Evolutionary conservation across 2,329 filamentous ascomycete species (phyloP), one percentile per base, ranked within the genome.

Genomic region (Pseudogymnoascus sp.): DNA sequence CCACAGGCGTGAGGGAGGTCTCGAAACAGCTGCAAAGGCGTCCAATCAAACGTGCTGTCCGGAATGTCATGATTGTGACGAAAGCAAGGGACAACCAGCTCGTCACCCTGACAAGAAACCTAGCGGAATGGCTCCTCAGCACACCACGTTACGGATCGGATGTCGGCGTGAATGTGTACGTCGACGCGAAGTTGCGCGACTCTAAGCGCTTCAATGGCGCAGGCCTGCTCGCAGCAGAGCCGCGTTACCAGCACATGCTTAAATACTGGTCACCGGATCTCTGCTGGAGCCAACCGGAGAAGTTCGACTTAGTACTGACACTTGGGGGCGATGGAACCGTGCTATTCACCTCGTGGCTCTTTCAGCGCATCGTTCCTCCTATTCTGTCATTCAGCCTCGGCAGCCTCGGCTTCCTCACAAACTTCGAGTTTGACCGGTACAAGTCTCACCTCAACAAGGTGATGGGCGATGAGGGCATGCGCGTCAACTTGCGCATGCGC

Each of bases 41-140:
- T 42, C 93, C 95, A 21, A 91, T 97, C 76, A 95, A 90, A 77
- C 88, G 93, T 68, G 93, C 93, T 10, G 93, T 99, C 56, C 86
- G 86, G 72, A 97, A 91, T 74, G 85, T 99, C 72, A 97, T 99
- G 95, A 96, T 99, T 71, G 91, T 99, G 67, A 99, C 95, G 66
- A 99, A 97, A 77, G 95, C 95, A 21, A 86, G 95, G 67, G 95
- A 99, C 77, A 97, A 99, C 73, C 86, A 91, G 69, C 82, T 99
- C 14, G 93, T 99, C 35, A 85, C 89, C 69, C 81, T 97, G 68
- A 99, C 95, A 1, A 85, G 90, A 64, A 92, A 99, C 74, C 80
- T 99, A 64, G 82, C 93, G 10, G 85, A 87, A 69, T 99, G 93
- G 91, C 81, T 99, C 35, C 83, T 99, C 65, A 84, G 83, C 65